Evolutionary conservation across 768 basidiomycete genomes (phyloP), one percentile per base, ranked within the genome.

Genomic region (Austroboletus festivus): DNA sequence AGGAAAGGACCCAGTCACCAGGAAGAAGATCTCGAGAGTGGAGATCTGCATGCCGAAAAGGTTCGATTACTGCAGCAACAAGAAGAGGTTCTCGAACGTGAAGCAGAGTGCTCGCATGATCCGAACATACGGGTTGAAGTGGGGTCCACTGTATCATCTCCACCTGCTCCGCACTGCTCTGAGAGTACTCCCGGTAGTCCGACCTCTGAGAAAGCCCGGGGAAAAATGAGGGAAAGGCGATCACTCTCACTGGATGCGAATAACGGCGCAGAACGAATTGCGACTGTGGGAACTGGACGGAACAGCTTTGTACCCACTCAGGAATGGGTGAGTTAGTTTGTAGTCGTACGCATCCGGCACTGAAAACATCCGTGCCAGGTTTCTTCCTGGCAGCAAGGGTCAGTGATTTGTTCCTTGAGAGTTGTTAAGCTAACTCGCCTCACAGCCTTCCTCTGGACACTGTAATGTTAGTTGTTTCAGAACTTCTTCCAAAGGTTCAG

Each of bases 361-460:
- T 61, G 26, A 53, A 34, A 43, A 42, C 44, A 11, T 22, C 10
- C 18, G 18, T 38, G 19, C 11, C 49, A 89, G 88, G 86, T 93
- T 4, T 80, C 88, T 19, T 93, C 93, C 2, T 98, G 95, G 95
- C 90, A 95, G 58, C 91, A 94, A 77, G 94, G 94, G 92, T 91
- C n/a, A n/a, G n/a, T n/a, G 71, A 19, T 6, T 50, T 46, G 34
- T 45, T 41, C 15, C 19, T 16, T 44, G 37, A 40, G 43, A n/a
- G 31, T 19, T 23, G 12, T 23, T 39, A 41, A 41, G 35, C 42
- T 60, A 19, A 63, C 28, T 19, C 21, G 18, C 23, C 34, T 33
- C 46, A 18, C 53, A 94, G 92, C 11, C 75, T 98, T 24, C 94
- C 95, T 9, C 76, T 98, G 34, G 93, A 96, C 63, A 75, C 83